Conservation (phyloP, 495 filamentous ascomycete genomes). For the Daldinia decipiens region DNA sequence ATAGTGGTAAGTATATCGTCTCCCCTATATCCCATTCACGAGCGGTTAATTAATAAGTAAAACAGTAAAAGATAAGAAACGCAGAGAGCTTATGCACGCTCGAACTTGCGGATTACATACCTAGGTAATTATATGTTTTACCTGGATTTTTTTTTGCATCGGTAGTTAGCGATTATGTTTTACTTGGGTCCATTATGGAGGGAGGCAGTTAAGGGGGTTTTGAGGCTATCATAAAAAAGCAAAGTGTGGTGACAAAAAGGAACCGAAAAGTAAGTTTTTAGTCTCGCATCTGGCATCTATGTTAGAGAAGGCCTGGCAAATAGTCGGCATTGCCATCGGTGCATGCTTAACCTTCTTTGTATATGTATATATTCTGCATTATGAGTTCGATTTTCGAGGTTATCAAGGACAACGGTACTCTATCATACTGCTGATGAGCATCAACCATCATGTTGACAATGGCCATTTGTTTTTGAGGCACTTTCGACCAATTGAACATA, state of each 20-base stretch:
- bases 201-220: conserved; percentile 17
- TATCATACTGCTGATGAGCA: background rate
- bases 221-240: conserved; percentile 27
- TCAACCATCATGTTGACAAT: background rate
- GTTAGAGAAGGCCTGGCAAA: conserved; percentile 16
- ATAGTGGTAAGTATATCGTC: conserved; percentile 68
- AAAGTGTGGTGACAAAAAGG: conserved; percentile 19
- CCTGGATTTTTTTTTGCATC: conserved; percentile 31
- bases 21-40: background rate
- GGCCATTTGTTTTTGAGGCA: too few relatives aligned
- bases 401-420: conserved; percentile 1
- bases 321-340: conserved; percentile 21
- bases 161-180: conserved; percentile 32
- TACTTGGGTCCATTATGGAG: conserved; percentile 30
- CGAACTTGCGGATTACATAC: conserved; percentile 68
- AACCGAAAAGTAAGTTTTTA: conserved; percentile 37
- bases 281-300: conserved; percentile 18
- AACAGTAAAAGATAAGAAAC: conserved; percentile 77
- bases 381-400: conserved; percentile 9
- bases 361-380: conserved; percentile 25
- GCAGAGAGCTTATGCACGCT: conserved; percentile 76
- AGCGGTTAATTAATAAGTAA: conserved; percentile 48
- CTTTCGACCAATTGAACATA: too few relatives aligned
- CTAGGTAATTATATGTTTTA: conserved; percentile 41
- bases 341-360: conserved; percentile 18